phyloP scores from a whole-genome alignment of 805 yeast genomes.

The Spathaspora gorwiae region DNA sequence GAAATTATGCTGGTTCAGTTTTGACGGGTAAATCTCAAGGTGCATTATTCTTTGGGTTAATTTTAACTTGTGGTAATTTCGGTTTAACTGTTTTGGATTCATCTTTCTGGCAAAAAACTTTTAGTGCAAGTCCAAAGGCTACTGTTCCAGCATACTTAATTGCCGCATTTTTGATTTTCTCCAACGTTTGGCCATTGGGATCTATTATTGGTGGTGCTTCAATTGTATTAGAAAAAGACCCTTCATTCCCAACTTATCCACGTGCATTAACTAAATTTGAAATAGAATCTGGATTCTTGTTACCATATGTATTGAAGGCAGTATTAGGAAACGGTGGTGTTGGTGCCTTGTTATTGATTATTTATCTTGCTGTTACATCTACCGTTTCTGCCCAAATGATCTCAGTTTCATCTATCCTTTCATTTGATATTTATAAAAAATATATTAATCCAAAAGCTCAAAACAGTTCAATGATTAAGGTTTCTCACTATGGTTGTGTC shows the following conservation, averaged over 20 bases:
- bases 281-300: slow-evolving; percentile 25
- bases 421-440: slow-evolving; percentile 44
- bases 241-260: slow-evolving; percentile 30
- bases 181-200: slow-evolving; percentile 35
- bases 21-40: slow-evolving; percentile 35
- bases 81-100: slow-evolving; percentile 37
- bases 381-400: slow-evolving; percentile 38
- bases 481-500: slow-evolving; percentile 41
- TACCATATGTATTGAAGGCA: slow-evolving; percentile 28
- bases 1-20: slow-evolving; percentile 30
- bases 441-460: slow-evolving; percentile 40
- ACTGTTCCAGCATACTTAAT: slow-evolving; percentile 34
- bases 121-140: slow-evolving; percentile 30
- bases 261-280: slow-evolving; percentile 23
- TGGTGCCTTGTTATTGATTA: slow-evolving; percentile 27
- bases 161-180: slow-evolving; percentile 27
- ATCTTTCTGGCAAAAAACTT: slow-evolving; percentile 39
- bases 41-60: slow-evolving; percentile 30
- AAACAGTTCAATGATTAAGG: slow-evolving; percentile 37
- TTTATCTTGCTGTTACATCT: slow-evolving; percentile 39
- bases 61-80: slow-evolving; percentile 31
- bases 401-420: slow-evolving; percentile 36
- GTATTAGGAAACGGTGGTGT: slow-evolving; percentile 27
- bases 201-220: slow-evolving; percentile 30
- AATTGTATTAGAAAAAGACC: slow-evolving; percentile 21